Conservation (phyloP, 192 early-diverging fungal species). For the Neocallimastix lanati region DNA sequence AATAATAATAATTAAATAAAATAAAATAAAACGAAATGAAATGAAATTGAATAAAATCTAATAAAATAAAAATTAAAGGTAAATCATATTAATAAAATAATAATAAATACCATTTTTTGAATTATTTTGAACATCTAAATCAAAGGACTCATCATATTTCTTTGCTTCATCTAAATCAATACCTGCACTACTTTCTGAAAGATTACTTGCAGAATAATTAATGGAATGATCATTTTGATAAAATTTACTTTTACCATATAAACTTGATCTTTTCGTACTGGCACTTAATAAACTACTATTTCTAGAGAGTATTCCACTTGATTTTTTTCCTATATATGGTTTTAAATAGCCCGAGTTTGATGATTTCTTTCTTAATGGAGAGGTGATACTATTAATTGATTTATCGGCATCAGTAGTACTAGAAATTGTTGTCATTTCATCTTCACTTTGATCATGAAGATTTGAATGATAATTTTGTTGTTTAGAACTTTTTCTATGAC, state of each 20-base stretch:
- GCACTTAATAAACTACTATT: background rate
- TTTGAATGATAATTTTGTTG: background rate
- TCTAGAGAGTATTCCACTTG: background rate
- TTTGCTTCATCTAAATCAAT: background rate
- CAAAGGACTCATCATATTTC: background rate
- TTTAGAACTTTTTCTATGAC: background rate
- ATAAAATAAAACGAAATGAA: no score
- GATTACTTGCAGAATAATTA: background rate
- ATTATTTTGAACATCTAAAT: background rate
- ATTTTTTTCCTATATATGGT: background rate
- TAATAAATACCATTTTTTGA: background rate
- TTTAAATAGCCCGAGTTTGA: background rate
- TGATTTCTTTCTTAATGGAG: background rate
- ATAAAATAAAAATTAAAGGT: no score
- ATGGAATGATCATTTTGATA: background rate
- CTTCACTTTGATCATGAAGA: background rate
- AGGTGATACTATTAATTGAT: no score
- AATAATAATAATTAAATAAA: no score
- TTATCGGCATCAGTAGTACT: background rate
- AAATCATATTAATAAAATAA: no score
- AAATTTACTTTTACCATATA: background rate
- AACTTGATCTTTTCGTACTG: background rate
- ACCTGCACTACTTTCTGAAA: background rate
- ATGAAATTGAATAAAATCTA: no score
- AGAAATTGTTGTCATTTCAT: background rate